These are phyloP conservation scores for Xerophyta viscosa DNA, from an alignment of 106 monocot species.

Conservation along the genomic window DNA sequence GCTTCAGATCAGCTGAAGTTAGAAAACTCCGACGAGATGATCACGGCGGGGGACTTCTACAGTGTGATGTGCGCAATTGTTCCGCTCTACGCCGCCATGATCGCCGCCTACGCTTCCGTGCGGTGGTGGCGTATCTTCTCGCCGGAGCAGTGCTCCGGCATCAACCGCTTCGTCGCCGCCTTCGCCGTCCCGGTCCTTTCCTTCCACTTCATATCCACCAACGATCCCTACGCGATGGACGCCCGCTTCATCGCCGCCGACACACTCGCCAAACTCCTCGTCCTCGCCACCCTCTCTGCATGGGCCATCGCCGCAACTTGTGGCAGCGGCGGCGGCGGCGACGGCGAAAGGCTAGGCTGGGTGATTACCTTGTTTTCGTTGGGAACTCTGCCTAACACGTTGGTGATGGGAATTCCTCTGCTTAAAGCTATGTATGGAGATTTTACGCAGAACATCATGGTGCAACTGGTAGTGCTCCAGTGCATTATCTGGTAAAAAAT, in stretches of 20 bases:
- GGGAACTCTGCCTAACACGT: conserved; percentile 41
- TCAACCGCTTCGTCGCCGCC: conserved; percentile 43
- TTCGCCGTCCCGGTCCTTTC: conserved; percentile 43
- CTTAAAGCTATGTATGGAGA: conserved; percentile 43
- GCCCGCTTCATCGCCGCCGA: conserved; percentile 38
- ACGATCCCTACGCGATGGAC: conserved; percentile 35
- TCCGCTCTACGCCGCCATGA: conserved; percentile 41
- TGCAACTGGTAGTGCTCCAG: conserved; percentile 37
- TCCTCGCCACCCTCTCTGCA: conserved; percentile 21
- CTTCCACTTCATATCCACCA: conserved; percentile 44
- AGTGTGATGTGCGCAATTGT: conserved; percentile 31
- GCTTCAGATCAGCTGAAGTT: too few relatives aligned
- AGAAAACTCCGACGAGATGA: too few relatives aligned
- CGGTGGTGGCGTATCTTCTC: conserved; percentile 45
- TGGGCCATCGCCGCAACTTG: conserved; percentile 9
- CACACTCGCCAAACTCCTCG: conserved; percentile 30
- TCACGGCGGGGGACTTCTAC: conserved; percentile 34
- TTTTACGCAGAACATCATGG: conserved; percentile 24
- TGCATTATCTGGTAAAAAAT: conserved; percentile 45
- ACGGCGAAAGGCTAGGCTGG: conserved; percentile 21
- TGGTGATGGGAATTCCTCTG: conserved; percentile 47
- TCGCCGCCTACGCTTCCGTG: conserved; percentile 35
- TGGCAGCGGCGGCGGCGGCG: too few relatives aligned
- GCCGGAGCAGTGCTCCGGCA: conserved; percentile 37
- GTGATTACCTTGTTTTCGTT: conserved; percentile 40